Evolutionary conservation across 192 early-diverging fungal genomes (phyloP).

Genomic region (Gonapodya prolifera): DNA sequence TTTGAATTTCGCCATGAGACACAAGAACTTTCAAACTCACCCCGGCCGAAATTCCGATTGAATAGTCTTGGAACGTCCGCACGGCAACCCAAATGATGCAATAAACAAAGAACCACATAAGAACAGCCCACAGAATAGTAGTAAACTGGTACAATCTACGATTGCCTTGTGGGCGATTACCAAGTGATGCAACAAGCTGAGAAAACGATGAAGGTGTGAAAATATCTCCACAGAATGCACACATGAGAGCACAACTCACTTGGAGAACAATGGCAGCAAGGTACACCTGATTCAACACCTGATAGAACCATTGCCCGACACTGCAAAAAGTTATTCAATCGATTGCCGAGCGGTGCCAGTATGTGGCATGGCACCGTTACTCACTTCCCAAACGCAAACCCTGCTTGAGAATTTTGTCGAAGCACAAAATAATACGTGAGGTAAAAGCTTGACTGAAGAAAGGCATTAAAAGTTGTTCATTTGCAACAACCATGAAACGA

Average conservation of each 20-base stretch:
- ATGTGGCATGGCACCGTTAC: too few species aligned
- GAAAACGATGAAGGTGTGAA: constrained; percentile 67
- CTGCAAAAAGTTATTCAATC: constrained; percentile 20
- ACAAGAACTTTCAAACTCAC: background rate
- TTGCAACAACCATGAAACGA: background rate
- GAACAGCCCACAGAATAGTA: constrained; percentile 70
- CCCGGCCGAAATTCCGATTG: background rate
- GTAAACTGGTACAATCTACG: constrained; percentile 58
- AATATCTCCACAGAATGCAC: too few species aligned
- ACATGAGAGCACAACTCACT: too few species aligned
- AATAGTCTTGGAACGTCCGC: background rate
- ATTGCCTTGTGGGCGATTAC: constrained; percentile 91
- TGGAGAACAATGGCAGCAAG: constrained; percentile 50
- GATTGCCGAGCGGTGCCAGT: too few species aligned
- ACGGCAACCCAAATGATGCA: constrained; percentile 11
- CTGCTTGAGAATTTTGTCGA: background rate
- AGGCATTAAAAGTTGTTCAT: background rate
- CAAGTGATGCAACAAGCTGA: constrained; percentile 70
- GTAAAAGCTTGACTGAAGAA: constrained; percentile 63
- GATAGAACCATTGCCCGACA: constrained; percentile 46
- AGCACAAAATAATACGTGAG: constrained; percentile 77
- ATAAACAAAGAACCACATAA: constrained; percentile 81
- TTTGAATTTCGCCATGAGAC: constrained; percentile 30
- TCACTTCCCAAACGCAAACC: background rate
- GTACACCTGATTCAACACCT: constrained; percentile 61